Percentiles rank a stretch among this genome's conserved stretches.
Conservation (phyloP, 148 eudicot species). For the Agrostemma githago region DNA sequence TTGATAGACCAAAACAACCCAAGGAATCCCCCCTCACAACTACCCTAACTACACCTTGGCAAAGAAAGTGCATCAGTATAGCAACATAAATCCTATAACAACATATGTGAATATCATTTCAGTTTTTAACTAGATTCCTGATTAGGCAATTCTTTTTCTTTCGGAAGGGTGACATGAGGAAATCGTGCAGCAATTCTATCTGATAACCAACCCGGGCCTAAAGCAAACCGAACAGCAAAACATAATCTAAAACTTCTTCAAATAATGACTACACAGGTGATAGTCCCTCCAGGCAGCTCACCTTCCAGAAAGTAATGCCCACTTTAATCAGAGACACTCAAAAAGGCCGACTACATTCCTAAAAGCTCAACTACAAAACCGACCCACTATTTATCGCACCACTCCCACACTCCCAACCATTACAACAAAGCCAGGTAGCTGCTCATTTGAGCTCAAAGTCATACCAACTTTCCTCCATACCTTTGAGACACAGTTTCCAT, state of each 20-base stretch:
- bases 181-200: background rate
- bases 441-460: constrained; percentile 15
- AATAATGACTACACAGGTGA: background rate
- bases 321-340: background rate
- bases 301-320: background rate
- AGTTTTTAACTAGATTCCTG: background rate
- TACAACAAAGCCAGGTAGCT: background rate
- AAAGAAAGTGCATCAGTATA: background rate
- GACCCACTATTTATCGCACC: background rate
- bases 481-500: background rate
- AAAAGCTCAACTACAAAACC: background rate
- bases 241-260: background rate
- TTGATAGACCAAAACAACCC: background rate
- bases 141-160: background rate
- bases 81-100: background rate
- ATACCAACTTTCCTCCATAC: background rate
- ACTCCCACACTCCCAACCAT: background rate
- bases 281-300: background rate
- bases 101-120: no score
- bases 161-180: background rate
- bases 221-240: background rate
- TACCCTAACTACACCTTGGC: background rate
- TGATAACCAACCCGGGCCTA: background rate
- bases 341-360: background rate
- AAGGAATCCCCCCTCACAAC: background rate